Evolutionary conservation across 768 basidiomycete species (phyloP), one percentile per base, ranked within the genome.

Genomic region (Xerocomus spinulosus): DNA sequence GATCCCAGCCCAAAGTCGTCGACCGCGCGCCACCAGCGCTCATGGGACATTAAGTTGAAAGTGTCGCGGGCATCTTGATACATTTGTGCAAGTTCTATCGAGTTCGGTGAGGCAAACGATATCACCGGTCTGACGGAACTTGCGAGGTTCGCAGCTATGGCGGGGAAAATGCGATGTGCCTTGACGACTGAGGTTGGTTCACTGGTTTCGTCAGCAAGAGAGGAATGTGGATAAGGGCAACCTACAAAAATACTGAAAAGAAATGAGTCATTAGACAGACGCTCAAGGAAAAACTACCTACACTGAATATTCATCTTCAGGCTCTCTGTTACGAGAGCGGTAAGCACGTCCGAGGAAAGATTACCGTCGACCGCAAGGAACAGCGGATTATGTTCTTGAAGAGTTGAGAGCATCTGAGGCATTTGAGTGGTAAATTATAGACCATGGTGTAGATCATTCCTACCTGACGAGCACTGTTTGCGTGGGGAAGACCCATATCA

Each of bases 171-270:
- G 3, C 74, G 70, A 2, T 73, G 70, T 0, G 88, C 83, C 69
- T 98, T 98, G 37, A 76, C 68, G n/a, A 85, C 75, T 0, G 93
- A 96, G 1, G 96, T 98, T 1, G 96, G 95, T 67, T 99, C 96
- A 64, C 88, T 90, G 53, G n/a, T 50, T 44, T 41, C 23, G 29
- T 55, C 29, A 50, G 58, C 42, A 47, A 44, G 37, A 17, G 30
- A 26, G 7, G 23, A 37, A 36, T 39, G 28, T 8, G 21, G 20
- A 34, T 21, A 49, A 42, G 30, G 14, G 3, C 3, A 26, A 70
- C 83, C 56, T 61, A 88, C 87, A 89, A 92, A 62, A 94, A 85
- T 13, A 80, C 90, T 92, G 50, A 17, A 48, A 3, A 32, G 23
- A 48, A 48, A 37, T 26, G 32, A 33, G 48, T 49, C 29, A 54